A percentile compares a stretch with the other conserved stretches of the same genome.
These are phyloP conservation scores for Candida adriatica DNA, from an alignment of 805 yeast genomes.

Conservation along the genomic window DNA sequence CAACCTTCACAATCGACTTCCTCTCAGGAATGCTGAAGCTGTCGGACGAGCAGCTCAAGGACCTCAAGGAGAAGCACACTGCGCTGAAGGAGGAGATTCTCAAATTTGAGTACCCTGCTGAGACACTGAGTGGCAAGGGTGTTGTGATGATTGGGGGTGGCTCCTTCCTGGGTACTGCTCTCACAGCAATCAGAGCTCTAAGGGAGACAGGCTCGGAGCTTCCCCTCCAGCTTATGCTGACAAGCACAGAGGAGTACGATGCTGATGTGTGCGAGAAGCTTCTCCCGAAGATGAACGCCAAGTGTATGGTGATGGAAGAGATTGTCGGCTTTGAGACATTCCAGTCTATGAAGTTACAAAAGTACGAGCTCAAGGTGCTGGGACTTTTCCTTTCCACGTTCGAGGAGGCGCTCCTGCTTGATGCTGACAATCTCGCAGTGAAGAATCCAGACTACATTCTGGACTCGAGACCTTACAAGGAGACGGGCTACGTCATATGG, in stretches of 20 bases:
- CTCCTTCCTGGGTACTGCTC: constrained; percentile 33
- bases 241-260: constrained; percentile 34
- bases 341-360: constrained; percentile 15
- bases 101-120: constrained; percentile 17
- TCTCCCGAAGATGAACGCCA: constrained; percentile 35
- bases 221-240: constrained; percentile 39
- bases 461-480: constrained; percentile 35
- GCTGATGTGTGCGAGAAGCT: constrained; percentile 35
- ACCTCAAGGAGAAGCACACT: constrained; percentile 16
- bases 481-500: constrained; percentile 49
- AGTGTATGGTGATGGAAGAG: constrained; percentile 34
- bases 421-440: constrained; percentile 41
- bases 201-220: constrained; percentile 36
- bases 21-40: constrained; percentile 12
- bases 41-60: constrained; percentile 14
- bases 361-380: constrained; percentile 26
- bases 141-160: constrained; percentile 40
- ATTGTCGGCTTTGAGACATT: constrained; percentile 26
- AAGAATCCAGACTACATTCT: constrained; percentile 42
- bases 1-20: constrained; percentile 23
- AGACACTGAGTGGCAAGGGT: constrained; percentile 20
- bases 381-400: constrained; percentile 42
- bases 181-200: constrained; percentile 31
- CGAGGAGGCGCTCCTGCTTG: constrained; percentile 37
- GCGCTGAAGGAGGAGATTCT: constrained; percentile 16